Percentiles rank a stretch among this genome's conserved stretches.
Conservation (phyloP, 176 grass and related monocot genomes). For the Juncus inflexus region DNA sequence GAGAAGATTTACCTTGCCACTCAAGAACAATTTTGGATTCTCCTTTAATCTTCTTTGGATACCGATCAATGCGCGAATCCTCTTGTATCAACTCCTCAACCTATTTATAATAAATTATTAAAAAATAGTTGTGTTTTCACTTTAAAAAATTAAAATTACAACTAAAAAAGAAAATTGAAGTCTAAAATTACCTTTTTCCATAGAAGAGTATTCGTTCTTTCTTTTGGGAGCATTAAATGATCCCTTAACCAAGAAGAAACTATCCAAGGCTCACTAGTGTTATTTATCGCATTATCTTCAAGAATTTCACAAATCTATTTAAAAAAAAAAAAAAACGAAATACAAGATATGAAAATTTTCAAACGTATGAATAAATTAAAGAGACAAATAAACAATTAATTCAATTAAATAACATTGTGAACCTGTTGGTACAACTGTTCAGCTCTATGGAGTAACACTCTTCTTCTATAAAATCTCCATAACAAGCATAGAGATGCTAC, state of each 20-base stretch:
- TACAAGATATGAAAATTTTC: background rate
- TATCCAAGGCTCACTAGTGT: conserved; percentile 47
- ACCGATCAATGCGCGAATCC: conserved; percentile 90
- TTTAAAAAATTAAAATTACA: conserved; percentile 2
- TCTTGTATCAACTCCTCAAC: conserved; percentile 82
- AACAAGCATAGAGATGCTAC: conserved; percentile 40
- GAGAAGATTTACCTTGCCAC: conserved; percentile 71
- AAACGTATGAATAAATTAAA: background rate
- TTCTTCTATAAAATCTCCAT: conserved; percentile 40
- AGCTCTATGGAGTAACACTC: conserved; percentile 36
- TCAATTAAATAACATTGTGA: conserved; percentile 1
- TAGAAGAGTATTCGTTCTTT: conserved; percentile 60
- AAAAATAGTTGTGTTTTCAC: background rate
- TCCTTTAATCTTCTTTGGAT: conserved; percentile 87
- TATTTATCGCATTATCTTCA: conserved; percentile 56
- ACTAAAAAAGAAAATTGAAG: background rate
- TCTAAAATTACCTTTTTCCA: conserved; percentile 74
- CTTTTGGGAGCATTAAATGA: conserved; percentile 64
- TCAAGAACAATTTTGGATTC: conserved; percentile 78
- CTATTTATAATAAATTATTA: conserved; percentile 33
- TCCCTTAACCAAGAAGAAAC: conserved; percentile 83
- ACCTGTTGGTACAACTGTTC: conserved; percentile 78
- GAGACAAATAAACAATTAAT: conserved; percentile 4
- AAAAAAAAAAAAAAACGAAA: conserved; percentile 25
- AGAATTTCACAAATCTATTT: conserved; percentile 87